Percentiles rank a stretch among this genome's conserved stretches.
Evolutionary conservation across 2,329 filamentous ascomycete species (phyloP).

Genomic region (Hymenotorrendiella dingleyae): DNA sequence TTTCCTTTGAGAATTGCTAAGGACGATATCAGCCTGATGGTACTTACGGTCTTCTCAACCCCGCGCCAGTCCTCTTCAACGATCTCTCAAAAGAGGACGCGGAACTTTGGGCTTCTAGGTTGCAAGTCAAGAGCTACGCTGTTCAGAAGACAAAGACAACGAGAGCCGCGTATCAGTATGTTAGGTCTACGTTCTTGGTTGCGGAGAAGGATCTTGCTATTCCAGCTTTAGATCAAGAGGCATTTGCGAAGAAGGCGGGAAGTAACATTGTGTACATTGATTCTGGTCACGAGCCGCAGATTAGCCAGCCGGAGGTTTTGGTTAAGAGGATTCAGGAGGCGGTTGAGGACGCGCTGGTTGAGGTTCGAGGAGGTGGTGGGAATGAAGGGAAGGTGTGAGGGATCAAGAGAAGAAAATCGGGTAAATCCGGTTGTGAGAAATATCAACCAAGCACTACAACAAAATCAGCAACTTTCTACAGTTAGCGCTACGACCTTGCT

Average conservation of each 20-base stretch:
- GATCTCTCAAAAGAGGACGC: slow-evolving; percentile 3
- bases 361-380: background rate
- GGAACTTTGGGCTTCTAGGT: slow-evolving; percentile 1
- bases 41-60: background rate
- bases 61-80: slow-evolving; percentile 1
- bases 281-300: slow-evolving; percentile 5
- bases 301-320: slow-evolving; percentile 1
- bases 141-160: slow-evolving; percentile 11
- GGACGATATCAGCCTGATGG: background rate
- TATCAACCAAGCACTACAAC: too few species aligned
- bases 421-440: too few species aligned
- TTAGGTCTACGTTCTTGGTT: slow-evolving; percentile 5
- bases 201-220: slow-evolving; percentile 8
- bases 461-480: too few species aligned
- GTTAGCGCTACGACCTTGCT: too few species aligned
- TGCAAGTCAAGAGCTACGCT: slow-evolving; percentile 29
- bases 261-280: background rate
- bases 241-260: slow-evolving; percentile 1
- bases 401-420: too few species aligned
- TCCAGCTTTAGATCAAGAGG: slow-evolving; percentile 2
- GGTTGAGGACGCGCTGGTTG: background rate
- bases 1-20: background rate
- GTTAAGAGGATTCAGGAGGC: slow-evolving; percentile 1
- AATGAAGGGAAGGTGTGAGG: background rate
- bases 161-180: slow-evolving; percentile 6